A percentile compares a stretch with the other conserved stretches of the same genome.
phyloP scores from a whole-genome alignment of 1,139 yeast genomes.

The Geotrichum australiense region DNA sequence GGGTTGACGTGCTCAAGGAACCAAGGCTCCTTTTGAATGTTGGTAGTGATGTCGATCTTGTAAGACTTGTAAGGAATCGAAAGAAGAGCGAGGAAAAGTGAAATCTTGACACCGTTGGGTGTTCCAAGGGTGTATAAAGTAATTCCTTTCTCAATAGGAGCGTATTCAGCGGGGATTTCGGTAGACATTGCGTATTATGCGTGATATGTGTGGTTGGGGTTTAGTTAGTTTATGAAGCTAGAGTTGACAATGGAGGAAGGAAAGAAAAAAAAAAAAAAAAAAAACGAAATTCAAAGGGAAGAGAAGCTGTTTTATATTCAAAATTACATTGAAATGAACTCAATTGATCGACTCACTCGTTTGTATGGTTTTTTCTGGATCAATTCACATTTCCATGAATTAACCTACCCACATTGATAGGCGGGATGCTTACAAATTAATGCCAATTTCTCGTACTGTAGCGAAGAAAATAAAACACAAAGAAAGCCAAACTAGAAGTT shows the following conservation, averaged over 20 bases:
- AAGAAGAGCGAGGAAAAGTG: slow-evolving; percentile 44
- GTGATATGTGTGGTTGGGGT: not conserved
- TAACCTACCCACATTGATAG: too few relatives aligned
- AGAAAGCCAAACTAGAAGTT: too few relatives aligned
- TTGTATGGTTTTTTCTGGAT: too few relatives aligned
- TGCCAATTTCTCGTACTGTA: too few relatives aligned
- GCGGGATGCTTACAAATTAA: too few relatives aligned
- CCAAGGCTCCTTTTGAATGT: slow-evolving; percentile 48
- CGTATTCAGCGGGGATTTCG: slow-evolving; percentile 13
- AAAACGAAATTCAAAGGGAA: too few relatives aligned
- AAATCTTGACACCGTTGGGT: slow-evolving; percentile 51
- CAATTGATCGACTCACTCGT: too few relatives aligned
- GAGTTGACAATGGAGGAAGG: not conserved
- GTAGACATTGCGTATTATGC: slow-evolving; percentile 9
- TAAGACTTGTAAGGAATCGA: slow-evolving; percentile 43
- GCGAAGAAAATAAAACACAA: too few relatives aligned
- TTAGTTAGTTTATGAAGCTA: not conserved
- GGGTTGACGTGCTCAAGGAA: slow-evolving; percentile 46
- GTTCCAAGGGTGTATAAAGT: slow-evolving; percentile 45
- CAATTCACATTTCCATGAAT: too few relatives aligned
- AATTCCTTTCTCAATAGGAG: slow-evolving; percentile 21
- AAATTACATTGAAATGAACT: too few relatives aligned
- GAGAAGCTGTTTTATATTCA: too few relatives aligned
- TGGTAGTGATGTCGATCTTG: slow-evolving; percentile 37
- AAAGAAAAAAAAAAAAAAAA: not conserved